A percentile compares a stretch with the other conserved stretches of the same genome.
Conservation (phyloP, 1,139 yeast genomes). For the Yamadazyma blattariae region DNA sequence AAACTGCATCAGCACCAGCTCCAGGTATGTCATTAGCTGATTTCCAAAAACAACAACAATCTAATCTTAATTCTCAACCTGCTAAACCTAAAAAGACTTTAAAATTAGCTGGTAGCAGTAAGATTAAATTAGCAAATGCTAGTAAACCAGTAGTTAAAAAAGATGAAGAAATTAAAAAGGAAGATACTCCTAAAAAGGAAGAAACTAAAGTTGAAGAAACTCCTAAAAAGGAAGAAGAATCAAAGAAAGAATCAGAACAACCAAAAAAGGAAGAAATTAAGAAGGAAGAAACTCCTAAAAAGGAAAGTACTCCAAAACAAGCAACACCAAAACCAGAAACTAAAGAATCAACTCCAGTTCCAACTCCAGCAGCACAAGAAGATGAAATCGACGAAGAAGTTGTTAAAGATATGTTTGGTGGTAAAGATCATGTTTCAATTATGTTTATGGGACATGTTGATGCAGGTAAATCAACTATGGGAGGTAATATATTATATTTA, state of each 20-base stretch:
- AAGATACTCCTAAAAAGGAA: constrained; percentile 7
- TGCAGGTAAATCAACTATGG: constrained; percentile 99
- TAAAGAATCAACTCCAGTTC: constrained; percentile 17
- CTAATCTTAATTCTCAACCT: constrained; percentile 28
- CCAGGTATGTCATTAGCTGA: constrained; percentile 85
- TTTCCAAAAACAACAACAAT: constrained; percentile 67
- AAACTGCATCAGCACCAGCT: constrained; percentile 20
- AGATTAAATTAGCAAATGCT: constrained; percentile 65
- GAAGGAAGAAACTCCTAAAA: constrained; percentile 9
- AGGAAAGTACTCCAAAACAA: constrained; percentile 18
- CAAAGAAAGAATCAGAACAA: constrained; percentile 13
- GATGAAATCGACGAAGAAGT: constrained; percentile 85
- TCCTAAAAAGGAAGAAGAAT: constrained; percentile 21
- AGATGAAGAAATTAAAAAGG: constrained; percentile 12
- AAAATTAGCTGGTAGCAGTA: constrained; percentile 63
- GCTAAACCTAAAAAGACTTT: constrained; percentile 58
- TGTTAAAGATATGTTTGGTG: constrained; percentile 90
- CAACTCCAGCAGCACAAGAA: constrained; percentile 56
- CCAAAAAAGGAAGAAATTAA: constrained; percentile 13
- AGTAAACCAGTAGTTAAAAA: constrained; percentile 23
- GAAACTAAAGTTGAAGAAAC: constrained; percentile 8
- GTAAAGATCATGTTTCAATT: constrained; percentile 93
- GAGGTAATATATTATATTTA: constrained; percentile 89
- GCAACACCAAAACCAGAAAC: constrained; percentile 9
- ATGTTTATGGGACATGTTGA: constrained; percentile 99